Evolutionary conservation across 805 yeast species (phyloP), one percentile per base, ranked within the genome.

Genomic region (Yarrowia sp.): DNA sequence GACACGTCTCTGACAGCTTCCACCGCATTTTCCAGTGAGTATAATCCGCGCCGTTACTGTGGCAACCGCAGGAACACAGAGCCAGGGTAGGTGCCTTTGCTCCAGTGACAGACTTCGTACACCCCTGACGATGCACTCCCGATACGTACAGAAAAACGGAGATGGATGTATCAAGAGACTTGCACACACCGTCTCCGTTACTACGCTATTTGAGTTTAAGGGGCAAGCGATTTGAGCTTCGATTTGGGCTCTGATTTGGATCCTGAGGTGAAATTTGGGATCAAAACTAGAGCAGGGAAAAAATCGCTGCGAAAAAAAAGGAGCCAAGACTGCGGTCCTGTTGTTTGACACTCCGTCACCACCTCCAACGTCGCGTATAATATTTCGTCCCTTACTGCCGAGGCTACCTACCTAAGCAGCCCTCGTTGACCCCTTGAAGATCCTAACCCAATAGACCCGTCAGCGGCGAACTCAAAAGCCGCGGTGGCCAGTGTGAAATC

Each of bases 381-480:
- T 19, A 53, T 16, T 45, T 26, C 8, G 42, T 10, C 26, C 35
- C 15, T 15, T 22, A 10, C 15, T 56, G 48, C 48, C 63, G 48
- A 56, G 48, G 53, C 35, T 10, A 14, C 45, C 38, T 10, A 53
- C 45, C 38, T 10, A 53, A 53, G 58, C 59, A 53, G 59, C 59
- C 46, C 48, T 56, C 46, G 63, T 56, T 56, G 8, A 41, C 63
- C 63, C 63, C 63, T 56, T 56, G 63, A 56, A 56, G 63, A 56
- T 56, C 63, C 63, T 56, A 56, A 56, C 63, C 63, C 63, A 56
- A 56, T 56, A 56, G 63, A 42, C 63, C 63, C 63, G 63, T 41
- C 63, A 26, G 40, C 26, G 36, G 40, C 35, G 32, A 56, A 56
- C 63, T 56, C 63, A 41, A 56, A 56, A 41, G 14, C 22, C 19